Percentiles rank a stretch among this genome's conserved stretches.
Conservation (phyloP, 306 rosid species). For the Quercus variabilis region DNA sequence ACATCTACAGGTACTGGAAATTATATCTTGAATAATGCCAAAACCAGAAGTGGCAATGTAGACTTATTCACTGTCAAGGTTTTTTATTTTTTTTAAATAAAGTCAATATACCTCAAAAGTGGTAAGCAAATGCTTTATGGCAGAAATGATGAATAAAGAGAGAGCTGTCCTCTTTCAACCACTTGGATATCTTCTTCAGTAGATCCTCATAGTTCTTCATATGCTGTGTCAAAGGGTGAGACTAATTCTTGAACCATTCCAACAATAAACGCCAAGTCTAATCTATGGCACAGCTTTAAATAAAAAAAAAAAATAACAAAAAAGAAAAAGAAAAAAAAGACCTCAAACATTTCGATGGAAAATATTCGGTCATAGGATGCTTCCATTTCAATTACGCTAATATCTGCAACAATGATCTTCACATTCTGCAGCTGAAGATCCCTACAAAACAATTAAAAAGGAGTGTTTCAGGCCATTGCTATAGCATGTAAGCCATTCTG, state of each 20-base stretch:
- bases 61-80: neutral
- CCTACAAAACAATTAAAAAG: constrained; percentile 31
- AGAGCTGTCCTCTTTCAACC: constrained; percentile 81
- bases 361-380: constrained; percentile 75
- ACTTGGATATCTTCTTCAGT: constrained; percentile 78
- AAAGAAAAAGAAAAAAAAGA: constrained; percentile 8
- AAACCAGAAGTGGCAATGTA: constrained; percentile 6
- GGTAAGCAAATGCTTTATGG: constrained; percentile 83
- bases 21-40: constrained; percentile 5
- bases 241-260: neutral
- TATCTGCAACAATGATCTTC: constrained; percentile 75
- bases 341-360: constrained; percentile 97
- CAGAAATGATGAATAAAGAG: constrained; percentile 81
- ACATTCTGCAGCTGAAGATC: constrained; percentile 61
- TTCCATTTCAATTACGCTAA: constrained; percentile 73
- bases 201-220: constrained; percentile 93
- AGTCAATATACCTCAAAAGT: constrained; percentile 67
- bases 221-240: constrained; percentile 50
- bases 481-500: neutral
- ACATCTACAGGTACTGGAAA: neutral
- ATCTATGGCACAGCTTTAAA: neutral
- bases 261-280: neutral
- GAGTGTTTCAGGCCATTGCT: constrained; percentile 12
- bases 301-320: too few relatives aligned
- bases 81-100: neutral